Conservation (phyloP, 495 filamentous ascomycete genomes). For the Rusavskia elegans region DNA sequence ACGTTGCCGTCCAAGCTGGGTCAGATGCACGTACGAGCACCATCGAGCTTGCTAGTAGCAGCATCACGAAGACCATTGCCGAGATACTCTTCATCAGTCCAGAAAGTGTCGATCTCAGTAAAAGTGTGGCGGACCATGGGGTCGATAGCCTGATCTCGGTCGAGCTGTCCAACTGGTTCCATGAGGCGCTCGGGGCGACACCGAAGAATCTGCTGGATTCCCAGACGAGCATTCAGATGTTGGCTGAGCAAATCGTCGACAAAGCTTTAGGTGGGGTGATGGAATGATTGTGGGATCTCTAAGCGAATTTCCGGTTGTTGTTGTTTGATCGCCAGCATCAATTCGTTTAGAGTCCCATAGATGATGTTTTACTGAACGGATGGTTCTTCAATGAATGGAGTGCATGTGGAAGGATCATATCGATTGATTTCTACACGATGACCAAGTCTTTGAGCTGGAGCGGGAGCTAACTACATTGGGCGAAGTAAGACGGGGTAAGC, state of each 20-base stretch:
- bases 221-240: not conserved
- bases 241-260: not conserved
- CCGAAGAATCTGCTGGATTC: slow-evolving; percentile 13
- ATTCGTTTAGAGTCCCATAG: too few species aligned
- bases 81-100: slow-evolving; percentile 15
- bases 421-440: too few species aligned
- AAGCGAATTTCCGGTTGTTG: too few species aligned
- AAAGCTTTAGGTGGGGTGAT: not conserved
- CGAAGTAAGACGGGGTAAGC: too few species aligned
- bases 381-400: too few species aligned
- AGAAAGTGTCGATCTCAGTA: slow-evolving; percentile 7
- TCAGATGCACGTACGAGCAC: not conserved
- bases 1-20: not conserved
- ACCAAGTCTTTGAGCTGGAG: too few species aligned
- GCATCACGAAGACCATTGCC: slow-evolving; percentile 3
- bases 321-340: too few species aligned
- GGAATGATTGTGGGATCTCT: too few species aligned
- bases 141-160: slow-evolving; percentile 21
- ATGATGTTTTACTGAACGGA: too few species aligned
- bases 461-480: too few species aligned
- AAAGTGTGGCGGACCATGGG: slow-evolving; percentile 15
- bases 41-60: not conserved
- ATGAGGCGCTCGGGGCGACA: slow-evolving; percentile 10
- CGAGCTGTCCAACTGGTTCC: slow-evolving; percentile 20
- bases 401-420: too few species aligned